Percentiles rank a stretch among this genome's conserved stretches.
These are phyloP conservation scores for Cercophora sp. DNA, from an alignment of 495 filamentous ascomycete genomes.

Conservation along the genomic window DNA sequence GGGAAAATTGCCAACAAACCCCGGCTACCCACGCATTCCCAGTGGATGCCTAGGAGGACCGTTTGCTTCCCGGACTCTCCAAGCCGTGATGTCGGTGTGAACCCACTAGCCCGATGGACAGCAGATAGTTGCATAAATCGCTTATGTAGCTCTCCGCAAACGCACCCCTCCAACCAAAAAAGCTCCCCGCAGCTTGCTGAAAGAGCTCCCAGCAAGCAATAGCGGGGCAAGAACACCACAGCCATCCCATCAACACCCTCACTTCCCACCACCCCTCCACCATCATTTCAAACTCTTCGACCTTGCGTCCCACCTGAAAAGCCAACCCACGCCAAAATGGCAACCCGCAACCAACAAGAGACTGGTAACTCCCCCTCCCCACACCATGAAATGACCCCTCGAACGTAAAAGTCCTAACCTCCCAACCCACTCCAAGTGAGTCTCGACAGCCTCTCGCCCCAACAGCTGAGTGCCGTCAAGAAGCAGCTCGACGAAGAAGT, in stretches of 20 bases:
- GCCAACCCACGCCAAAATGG: constrained; percentile 8
- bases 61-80: too few relatives aligned
- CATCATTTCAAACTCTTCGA: too few relatives aligned
- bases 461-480: constrained; percentile 64
- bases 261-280: too few relatives aligned
- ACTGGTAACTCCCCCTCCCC: constrained; percentile 14
- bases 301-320: not conserved
- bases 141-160: too few relatives aligned
- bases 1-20: too few relatives aligned
- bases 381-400: constrained; percentile 19
- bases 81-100: too few relatives aligned
- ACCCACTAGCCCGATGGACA: too few relatives aligned
- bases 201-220: constrained; percentile 2
- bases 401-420: constrained; percentile 5
- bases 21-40: not conserved
- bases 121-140: too few relatives aligned
- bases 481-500: constrained; percentile 94
- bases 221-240: constrained; percentile 8
- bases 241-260: too few relatives aligned
- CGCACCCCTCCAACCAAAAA: too few relatives aligned
- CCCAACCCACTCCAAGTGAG: constrained; percentile 27
- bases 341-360: constrained; percentile 19
- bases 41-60: too few relatives aligned
- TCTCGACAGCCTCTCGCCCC: constrained; percentile 46
- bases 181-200: too few relatives aligned